A percentile compares a stretch with the other conserved stretches of the same genome.
Conservation (phyloP, 148 eudicot genomes). For the Hydrangea macrophylla region DNA sequence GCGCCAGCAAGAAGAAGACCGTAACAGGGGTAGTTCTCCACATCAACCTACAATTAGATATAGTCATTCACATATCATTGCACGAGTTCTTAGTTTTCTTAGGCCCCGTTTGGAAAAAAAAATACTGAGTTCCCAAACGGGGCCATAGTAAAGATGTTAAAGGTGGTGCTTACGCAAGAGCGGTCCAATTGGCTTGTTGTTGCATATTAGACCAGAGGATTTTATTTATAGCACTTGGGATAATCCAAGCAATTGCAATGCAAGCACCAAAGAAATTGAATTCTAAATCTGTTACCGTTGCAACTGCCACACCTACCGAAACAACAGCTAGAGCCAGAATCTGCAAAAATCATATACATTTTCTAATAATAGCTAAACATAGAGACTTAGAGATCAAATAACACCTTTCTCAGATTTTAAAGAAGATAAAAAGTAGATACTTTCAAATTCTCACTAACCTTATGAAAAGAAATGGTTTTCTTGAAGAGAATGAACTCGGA, state of each 20-base stretch:
- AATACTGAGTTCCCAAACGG: too few species aligned
- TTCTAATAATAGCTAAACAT: background rate
- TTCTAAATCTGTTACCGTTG: slow-evolving; percentile 86
- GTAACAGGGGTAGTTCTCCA: slow-evolving; percentile 93
- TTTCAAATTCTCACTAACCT: slow-evolving; percentile 54
- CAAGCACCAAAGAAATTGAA: slow-evolving; percentile 85
- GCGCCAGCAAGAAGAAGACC: slow-evolving; percentile 64
- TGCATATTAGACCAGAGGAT: slow-evolving; percentile 85
- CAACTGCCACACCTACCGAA: slow-evolving; percentile 82
- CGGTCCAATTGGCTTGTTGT: slow-evolving; percentile 90
- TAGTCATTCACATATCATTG: background rate
- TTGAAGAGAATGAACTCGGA: slow-evolving; percentile 68
- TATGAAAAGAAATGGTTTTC: slow-evolving; percentile 56
- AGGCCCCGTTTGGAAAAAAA: background rate
- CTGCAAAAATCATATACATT: slow-evolving; percentile 28
- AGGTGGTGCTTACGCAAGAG: slow-evolving; percentile 62
- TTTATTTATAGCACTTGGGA: slow-evolving; percentile 87
- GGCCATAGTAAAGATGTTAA: background rate
- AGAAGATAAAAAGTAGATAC: background rate
- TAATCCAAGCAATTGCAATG: slow-evolving; percentile 70
- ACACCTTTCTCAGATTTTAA: background rate
- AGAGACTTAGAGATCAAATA: background rate
- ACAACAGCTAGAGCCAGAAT: slow-evolving; percentile 65
- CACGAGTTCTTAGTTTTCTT: too few species aligned
- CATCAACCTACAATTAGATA: slow-evolving; percentile 59